A percentile compares a stretch with the other conserved stretches of the same genome.
Conservation (phyloP, 352 stramenopile species). For the Phytopythium cucurbitacearum region DNA sequence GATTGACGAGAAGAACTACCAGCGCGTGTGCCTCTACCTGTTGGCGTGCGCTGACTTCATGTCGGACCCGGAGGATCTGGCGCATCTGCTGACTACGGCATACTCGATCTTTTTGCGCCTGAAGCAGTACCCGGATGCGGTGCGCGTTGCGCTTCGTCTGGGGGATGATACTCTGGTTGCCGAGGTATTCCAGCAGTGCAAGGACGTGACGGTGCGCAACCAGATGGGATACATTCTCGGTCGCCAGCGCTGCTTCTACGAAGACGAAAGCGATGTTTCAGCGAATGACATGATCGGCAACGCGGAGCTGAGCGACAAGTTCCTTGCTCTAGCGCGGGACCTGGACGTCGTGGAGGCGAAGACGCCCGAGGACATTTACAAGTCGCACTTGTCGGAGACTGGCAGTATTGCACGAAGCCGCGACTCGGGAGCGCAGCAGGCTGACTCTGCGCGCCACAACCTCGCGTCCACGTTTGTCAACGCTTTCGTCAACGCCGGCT, state of each 20-base stretch:
- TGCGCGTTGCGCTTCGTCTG: conserved; percentile 96
- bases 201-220: conserved; percentile 58
- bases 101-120: conserved; percentile 95
- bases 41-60: conserved; percentile 98
- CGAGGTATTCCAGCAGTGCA: conserved; percentile 77
- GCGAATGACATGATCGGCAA: conserved; percentile 97
- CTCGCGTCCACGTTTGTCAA: conserved; percentile 99
- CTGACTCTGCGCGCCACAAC: conserved; percentile 98
- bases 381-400: conserved; percentile 98
- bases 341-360: conserved; percentile 97
- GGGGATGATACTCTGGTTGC: conserved; percentile 73
- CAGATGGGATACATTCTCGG: conserved; percentile 97
- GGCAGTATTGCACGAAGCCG: conserved; percentile 68
- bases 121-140: conserved; percentile 93
- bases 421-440: conserved; percentile 68
- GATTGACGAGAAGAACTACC: conserved; percentile 99
- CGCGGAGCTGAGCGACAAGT: conserved; percentile 95
- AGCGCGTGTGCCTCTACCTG: conserved; percentile 98
- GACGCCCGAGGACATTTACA: conserved; percentile 99
- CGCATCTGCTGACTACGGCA: conserved; percentile 88
- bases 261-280: conserved; percentile 89
- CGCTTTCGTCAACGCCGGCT: conserved; percentile 98
- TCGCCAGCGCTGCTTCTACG: conserved; percentile 92
- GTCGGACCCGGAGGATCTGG: conserved; percentile 96
- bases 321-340: conserved; percentile 95